Percentiles rank a stretch among this genome's conserved stretches.
Evolutionary conservation across 2,329 filamentous ascomycete genomes (phyloP).

Genomic region (Venturia nashicola): DNA sequence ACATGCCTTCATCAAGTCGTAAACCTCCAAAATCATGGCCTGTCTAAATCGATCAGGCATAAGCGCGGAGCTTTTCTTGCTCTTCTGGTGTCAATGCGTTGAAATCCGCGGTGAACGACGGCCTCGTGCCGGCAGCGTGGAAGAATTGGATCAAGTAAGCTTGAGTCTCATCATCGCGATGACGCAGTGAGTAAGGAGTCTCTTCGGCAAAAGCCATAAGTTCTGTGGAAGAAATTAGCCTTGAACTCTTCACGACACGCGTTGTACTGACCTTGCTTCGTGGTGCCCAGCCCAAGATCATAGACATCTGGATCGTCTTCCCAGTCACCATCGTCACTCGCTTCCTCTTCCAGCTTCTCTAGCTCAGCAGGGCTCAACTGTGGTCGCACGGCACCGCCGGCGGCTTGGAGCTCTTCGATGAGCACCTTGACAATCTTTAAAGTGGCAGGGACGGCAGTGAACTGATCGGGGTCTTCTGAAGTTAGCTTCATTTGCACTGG

Average conservation of each 20-base stretch:
- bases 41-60: neutral
- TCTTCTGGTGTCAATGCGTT: slow-evolving; percentile 41
- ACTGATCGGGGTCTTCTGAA: slow-evolving; percentile 66
- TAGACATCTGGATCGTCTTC: slow-evolving; percentile 70
- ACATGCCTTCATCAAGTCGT: neutral
- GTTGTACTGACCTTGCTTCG: slow-evolving; percentile 23
- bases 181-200: slow-evolving; percentile 40
- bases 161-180: slow-evolving; percentile 83
- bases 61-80: slow-evolving; percentile 35
- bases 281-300: slow-evolving; percentile 52
- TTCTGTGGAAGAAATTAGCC: slow-evolving; percentile 39
- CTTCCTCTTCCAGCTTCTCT: slow-evolving; percentile 44
- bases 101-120: slow-evolving; percentile 44
- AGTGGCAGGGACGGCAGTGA: slow-evolving; percentile 73
- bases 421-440: slow-evolving; percentile 96
- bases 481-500: neutral
- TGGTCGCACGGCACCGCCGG: slow-evolving; percentile 27
- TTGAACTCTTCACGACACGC: neutral
- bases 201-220: slow-evolving; percentile 64
- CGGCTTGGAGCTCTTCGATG: slow-evolving; percentile 62
- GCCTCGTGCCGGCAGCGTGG: slow-evolving; percentile 38
- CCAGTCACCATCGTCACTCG: slow-evolving; percentile 52
- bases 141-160: slow-evolving; percentile 78
- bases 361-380: slow-evolving; percentile 14
- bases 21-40: neutral